A percentile compares a stretch with the other conserved stretches of the same genome.
phyloP scores from a whole-genome alignment of 140 eudicot genomes.

The Oenanthe javanica region DNA sequence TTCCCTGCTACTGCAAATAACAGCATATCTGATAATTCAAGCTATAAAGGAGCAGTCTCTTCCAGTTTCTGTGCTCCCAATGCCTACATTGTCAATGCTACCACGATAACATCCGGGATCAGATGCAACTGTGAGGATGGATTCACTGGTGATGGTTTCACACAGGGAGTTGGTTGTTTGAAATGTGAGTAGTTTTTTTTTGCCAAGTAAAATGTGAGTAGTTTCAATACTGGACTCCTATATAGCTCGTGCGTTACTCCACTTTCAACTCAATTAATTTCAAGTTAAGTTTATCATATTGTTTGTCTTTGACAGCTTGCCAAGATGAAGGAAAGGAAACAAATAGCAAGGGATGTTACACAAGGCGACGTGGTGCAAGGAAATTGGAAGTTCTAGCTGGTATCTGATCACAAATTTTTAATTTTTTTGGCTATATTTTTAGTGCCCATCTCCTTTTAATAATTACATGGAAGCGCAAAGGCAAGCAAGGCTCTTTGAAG shows the following conservation, averaged over 20 bases:
- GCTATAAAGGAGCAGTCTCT: conserved; percentile 11
- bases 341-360: conserved; percentile 47
- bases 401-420: conserved; percentile 10
- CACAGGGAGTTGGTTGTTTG: conserved; percentile 60
- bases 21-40: not conserved
- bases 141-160: conserved; percentile 67
- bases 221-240: not conserved
- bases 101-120: conserved; percentile 44
- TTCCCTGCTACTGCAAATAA: conserved; percentile 31
- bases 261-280: not conserved
- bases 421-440: not conserved
- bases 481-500: not conserved
- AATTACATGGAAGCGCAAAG: not conserved
- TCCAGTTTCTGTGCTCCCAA: conserved; percentile 39
- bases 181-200: no score
- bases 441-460: not conserved
- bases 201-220: no score
- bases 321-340: conserved; percentile 48
- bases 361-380: conserved; percentile 28
- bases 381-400: conserved; percentile 61
- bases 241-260: not conserved
- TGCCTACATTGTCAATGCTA: conserved; percentile 43
- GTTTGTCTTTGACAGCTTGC: conserved; percentile 40
- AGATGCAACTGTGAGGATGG: conserved; percentile 72
- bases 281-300: not conserved